Conservation (phyloP, 2,329 filamentous ascomycete species). For the Botryosphaeria agaves region DNA sequence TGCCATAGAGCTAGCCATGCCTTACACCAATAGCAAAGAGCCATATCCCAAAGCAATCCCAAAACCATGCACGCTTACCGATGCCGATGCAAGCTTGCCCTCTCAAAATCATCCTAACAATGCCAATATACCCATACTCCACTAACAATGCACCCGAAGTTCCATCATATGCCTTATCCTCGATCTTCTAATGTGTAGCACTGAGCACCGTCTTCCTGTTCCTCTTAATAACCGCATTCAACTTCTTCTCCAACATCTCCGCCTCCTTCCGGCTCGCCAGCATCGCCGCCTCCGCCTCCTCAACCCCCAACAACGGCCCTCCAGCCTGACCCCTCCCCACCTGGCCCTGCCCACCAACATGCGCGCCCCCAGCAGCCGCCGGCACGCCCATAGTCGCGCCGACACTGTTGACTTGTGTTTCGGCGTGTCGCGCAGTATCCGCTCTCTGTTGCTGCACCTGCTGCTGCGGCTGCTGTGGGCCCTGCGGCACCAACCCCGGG, state of each 20-base stretch:
- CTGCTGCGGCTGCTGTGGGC: not conserved
- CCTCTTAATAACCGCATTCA: slow-evolving; percentile 41
- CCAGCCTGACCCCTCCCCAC: slow-evolving; percentile 10
- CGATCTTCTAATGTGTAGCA: too few relatives aligned
- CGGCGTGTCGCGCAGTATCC: slow-evolving; percentile 1
- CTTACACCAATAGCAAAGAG: too few relatives aligned
- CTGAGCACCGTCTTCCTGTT: slow-evolving; percentile 39
- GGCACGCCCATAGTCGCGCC: not conserved
- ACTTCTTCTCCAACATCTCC: slow-evolving; percentile 43
- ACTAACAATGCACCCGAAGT: too few relatives aligned
- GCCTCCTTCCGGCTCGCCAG: slow-evolving; percentile 37
- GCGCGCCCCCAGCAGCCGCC: not conserved
- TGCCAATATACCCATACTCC: too few relatives aligned
- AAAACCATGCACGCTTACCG: too few relatives aligned
- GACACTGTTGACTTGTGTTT: not conserved
- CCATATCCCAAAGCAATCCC: too few relatives aligned
- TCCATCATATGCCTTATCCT: too few relatives aligned
- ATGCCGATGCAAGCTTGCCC: too few relatives aligned
- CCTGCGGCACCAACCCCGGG: slow-evolving; percentile 26
- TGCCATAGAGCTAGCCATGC: too few relatives aligned
- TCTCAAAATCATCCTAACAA: too few relatives aligned
- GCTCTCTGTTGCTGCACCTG: slow-evolving; percentile 1
- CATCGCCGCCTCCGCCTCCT: slow-evolving; percentile 42
- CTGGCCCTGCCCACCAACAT: not conserved
- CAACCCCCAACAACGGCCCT: slow-evolving; percentile 36